phyloP scores from a whole-genome alignment of 768 basidiomycete genomes.

The Cystofilobasidium ferigula region DNA sequence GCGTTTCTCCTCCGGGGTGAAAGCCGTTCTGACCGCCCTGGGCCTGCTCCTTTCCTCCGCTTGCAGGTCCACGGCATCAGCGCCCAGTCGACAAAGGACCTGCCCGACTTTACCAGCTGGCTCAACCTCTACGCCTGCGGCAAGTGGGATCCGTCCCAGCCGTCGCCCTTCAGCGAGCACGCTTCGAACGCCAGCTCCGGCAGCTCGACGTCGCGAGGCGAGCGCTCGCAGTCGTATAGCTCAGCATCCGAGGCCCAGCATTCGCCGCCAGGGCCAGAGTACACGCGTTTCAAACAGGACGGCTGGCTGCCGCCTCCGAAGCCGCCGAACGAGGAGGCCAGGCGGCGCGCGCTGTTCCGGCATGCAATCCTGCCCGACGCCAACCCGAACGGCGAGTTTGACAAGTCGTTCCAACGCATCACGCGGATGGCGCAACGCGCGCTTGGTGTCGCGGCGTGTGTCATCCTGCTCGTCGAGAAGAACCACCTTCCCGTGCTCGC shows the following conservation, averaged over 20 bases:
- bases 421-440: not conserved
- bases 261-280: not conserved
- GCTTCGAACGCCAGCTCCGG: not conserved
- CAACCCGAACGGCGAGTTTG: not conserved
- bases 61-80: too few relatives aligned
- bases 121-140: not conserved
- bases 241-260: not conserved
- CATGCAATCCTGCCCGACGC: not conserved
- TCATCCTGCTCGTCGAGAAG: conserved; percentile 7
- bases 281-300: not conserved
- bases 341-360: not conserved
- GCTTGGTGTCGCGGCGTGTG: not conserved
- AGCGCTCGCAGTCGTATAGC: not conserved
- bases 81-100: too few relatives aligned
- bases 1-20: not conserved
- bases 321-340: conserved; percentile 8
- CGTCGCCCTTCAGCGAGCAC: not conserved
- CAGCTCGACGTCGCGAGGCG: not conserved
- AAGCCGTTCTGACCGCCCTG: too few relatives aligned
- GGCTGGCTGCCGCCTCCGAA: conserved; percentile 9
- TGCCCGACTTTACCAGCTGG: not conserved
- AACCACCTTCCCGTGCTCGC: not conserved
- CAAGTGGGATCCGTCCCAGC: not conserved
- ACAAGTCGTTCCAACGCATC: not conserved
- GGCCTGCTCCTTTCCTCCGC: too few relatives aligned